Evolutionary conservation across 2,329 filamentous ascomycete species (phyloP), one percentile per base, ranked within the genome.

Genomic region (Pestalotiopsis sp.): DNA sequence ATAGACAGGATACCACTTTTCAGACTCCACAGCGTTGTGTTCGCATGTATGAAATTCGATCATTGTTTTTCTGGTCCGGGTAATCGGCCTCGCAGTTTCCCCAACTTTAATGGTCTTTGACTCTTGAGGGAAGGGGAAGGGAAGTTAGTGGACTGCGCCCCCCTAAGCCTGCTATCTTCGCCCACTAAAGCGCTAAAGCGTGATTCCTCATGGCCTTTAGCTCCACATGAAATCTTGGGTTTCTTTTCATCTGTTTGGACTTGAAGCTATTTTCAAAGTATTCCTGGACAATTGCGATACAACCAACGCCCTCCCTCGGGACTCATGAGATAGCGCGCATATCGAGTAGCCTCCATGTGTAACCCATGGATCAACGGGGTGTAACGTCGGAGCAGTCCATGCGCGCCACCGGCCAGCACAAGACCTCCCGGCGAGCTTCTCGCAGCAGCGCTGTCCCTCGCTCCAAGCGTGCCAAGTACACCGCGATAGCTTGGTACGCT

Each of bases 381-480:
- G 9, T 20, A 20, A 52, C 14, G 11, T n/a, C 45, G 20, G 45
- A 52, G 45, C 45, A 23, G 45, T 20, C 45, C 7, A n/a, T n/a
- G 45, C 45, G 45, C 45, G 45, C 45, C 7, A 9, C 45, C n/a
- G 45, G 20, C 17, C 45, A n/a, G 45, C 45, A 52, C 17, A 52
- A 52, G 17, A 52, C 45, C 45, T 52, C 45, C 17, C 14, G 45
- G 45, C 45, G 45, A 11, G n/a, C 23, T 31, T 61, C 59, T 5
- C 27, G 59, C 38, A 14, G 17, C 39, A 39, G n/a, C 27, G 38
- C 62, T 49, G 45, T 14, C 23, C 27, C 45, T 25, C 65, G 65
- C 38, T 41, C 65, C n/a, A 66, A 66, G 36, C 31, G 65, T 12
- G 65, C 65, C 4, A 66, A 66, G 31, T 66, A 66, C 23, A 36